These are phyloP conservation scores for Syncephalastrum monosporum DNA, from an alignment of 371 early-diverging fungal species.

Conservation along the genomic window DNA sequence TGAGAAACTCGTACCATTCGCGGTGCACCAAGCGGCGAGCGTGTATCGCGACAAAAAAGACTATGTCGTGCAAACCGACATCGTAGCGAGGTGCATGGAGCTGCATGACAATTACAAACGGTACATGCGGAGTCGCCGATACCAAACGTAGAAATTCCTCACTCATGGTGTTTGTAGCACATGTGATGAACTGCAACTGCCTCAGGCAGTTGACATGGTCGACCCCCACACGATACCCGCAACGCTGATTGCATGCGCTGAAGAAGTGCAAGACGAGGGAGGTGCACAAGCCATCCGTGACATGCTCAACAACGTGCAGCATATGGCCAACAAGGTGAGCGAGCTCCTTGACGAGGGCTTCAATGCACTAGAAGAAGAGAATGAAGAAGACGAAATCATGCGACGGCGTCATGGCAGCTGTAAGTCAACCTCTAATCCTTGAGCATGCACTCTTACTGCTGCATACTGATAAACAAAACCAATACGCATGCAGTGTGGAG, in stretches of 20 bases:
- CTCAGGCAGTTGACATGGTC: conserved; percentile 41
- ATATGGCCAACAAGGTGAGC: conserved; percentile 49
- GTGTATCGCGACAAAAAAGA: conserved; percentile 80
- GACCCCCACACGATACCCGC: conserved; percentile 63
- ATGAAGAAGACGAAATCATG: conserved; percentile 65
- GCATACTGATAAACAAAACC: too few species aligned
- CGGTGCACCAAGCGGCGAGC: conserved; percentile 85
- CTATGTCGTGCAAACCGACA: conserved; percentile 62
- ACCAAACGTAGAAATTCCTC: not conserved
- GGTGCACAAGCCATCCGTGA: conserved; percentile 65
- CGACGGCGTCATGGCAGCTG: conserved; percentile 49
- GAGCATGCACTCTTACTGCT: conserved; percentile 10
- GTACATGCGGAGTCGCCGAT: conserved; percentile 26
- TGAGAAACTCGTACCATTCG: conserved; percentile 82
- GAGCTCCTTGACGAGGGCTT: conserved; percentile 66
- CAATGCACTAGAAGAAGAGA: conserved; percentile 69
- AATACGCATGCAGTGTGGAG: conserved; percentile 45
- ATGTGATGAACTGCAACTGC: conserved; percentile 20
- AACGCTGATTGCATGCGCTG: conserved; percentile 59
- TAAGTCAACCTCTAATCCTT: conserved; percentile 12
- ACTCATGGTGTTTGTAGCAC: conserved; percentile 16
- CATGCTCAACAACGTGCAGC: conserved; percentile 58
- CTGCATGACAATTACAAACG: conserved; percentile 57
- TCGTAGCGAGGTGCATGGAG: conserved; percentile 59
- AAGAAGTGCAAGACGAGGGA: conserved; percentile 74